Base-by-base conservation (phyloP, 2,329 filamentous ascomycete species). In the Coniella vitis region DNA sequence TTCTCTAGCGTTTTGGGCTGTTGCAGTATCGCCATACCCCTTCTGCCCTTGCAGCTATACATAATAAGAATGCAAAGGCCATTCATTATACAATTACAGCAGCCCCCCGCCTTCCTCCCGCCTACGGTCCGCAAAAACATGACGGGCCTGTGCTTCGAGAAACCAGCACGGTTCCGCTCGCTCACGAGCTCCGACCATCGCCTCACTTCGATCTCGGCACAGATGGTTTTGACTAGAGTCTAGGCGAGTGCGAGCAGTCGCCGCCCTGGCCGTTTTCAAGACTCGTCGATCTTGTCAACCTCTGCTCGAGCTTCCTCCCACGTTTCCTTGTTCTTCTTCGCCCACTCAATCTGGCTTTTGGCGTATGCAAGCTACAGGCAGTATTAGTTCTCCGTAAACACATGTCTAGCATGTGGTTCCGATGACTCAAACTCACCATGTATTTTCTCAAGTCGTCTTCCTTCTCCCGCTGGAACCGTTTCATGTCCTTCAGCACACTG, bases 391-490 rank as follows among this genome's bases (percentile, higher is more conserved):
- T 31, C 8, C 32, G 13, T 4, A 13, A 14, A 19, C 7, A 40
- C 16, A 22, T 16, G 35, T 48, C 54, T 37, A 52, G 3, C 7
- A 29, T 4, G 46, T 12, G 19, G 36, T 8, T n/a, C n/a, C n/a
- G n/a, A 29, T 10, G 8, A 14, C 12, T 19, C 19, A 36, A 16
- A 69, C 86, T 70, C 72, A 96, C 93, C 93, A 98, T 98, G 65
- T 97, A 97, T 55, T 87, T 81, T 62, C 83, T 84, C 60, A 98
- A 66, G 64, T 98, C 93, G 44, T 91, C 89, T 69, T 98, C 94
- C 68, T 98, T 98, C 68, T 97, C 90, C 51, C 75, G 75, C 67
- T 98, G 94, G 68, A 98, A 98, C 53, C 93, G 76, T 70, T 90
- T 89, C 52, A 98, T 71, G 63, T 98, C 93, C 60, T 87, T 85